Conservation (phyloP, 176 grass and related monocot genomes). For the Chrysopogon serrulatus region DNA sequence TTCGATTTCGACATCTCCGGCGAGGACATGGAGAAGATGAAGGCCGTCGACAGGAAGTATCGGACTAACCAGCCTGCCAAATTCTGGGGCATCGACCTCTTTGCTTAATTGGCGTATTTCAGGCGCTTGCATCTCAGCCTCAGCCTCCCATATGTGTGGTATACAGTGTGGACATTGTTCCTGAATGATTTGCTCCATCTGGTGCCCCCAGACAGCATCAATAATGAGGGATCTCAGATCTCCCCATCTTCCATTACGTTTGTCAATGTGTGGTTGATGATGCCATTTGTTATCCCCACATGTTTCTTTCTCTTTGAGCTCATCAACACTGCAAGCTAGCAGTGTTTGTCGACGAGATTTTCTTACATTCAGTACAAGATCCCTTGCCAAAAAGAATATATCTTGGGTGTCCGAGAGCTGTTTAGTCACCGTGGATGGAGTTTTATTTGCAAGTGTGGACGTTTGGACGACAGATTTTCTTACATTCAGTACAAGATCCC, state of each 20-base stretch:
- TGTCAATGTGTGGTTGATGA: background rate
- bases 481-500: too few relatives aligned
- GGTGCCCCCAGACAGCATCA: background rate
- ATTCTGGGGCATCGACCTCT: slow-evolving; percentile 91
- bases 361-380: too few relatives aligned
- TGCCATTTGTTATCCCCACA: background rate
- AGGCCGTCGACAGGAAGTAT: slow-evolving; percentile 58
- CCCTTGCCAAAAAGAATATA: too few relatives aligned
- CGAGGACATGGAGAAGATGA: slow-evolving; percentile 89
- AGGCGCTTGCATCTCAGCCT: background rate
- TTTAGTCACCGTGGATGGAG: too few relatives aligned
- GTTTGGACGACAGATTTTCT: too few relatives aligned
- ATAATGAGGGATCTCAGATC: background rate
- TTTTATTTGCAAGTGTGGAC: too few relatives aligned
- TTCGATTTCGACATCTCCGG: slow-evolving; percentile 64
- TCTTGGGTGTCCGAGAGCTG: too few relatives aligned
- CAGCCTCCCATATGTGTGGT: background rate
- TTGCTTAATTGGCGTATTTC: slow-evolving; percentile 45
- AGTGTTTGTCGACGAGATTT: too few relatives aligned
- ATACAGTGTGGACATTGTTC: background rate
- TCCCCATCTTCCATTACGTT: background rate
- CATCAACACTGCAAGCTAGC: too few relatives aligned
- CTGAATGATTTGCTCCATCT: background rate
- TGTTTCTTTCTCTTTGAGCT: background rate
- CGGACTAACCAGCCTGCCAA: slow-evolving; percentile 90